Base-by-base conservation (phyloP, 1,284 basidiomycete genomes). In the Gomphus sp. region DNA sequence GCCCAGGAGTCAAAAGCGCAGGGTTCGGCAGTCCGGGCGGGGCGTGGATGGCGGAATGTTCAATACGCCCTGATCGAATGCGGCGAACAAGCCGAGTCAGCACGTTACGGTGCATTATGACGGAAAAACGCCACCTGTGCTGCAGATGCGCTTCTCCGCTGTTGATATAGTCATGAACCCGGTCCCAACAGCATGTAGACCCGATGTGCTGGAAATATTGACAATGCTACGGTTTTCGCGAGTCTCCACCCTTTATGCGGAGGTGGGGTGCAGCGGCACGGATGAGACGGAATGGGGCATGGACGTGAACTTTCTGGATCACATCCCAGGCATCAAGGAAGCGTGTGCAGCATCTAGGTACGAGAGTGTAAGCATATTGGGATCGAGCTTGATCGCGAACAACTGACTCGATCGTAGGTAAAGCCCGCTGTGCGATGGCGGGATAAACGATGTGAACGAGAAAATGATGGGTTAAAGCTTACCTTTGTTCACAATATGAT, bases 191-290 rank as follows among this genome's bases (percentile, higher is more conserved):
- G 22, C 89, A 70, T 91, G 89, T 43, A 92, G 75, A 56, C 89
- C 89, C 7, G 84, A 80, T 1, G 79, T 83, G 0, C 89, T 90
- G 28, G 88, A 89, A 41, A 91, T 84, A 68, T 89, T 90, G 66
- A 87, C 77, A 64, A 92, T 82, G 11, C 82, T 86, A 61, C 89
- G 80, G 72, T 93, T 93, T 68, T 83, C 84, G 28, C 77, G 65
- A 33, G 68, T 61, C 33, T 69, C 62, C 51, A 18, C 52, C 89
- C 79, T 93, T 93, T 71, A 91, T 70, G 37, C 91, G 85, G 80
- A 93, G 82, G 71, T 91, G 85, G 3, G 89, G 91, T 2, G 91
- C 89, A 7, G 90, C 90, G 61, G 89, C 87, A 53, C 91, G 82
- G 59, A 93, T 76, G 65, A 93, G 82, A 45, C 90, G 78, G 82